Evolutionary conservation across 148 eudicot species (phyloP), one percentile per base, ranked within the genome.

Genomic region (Camellia lanceoleosa): DNA sequence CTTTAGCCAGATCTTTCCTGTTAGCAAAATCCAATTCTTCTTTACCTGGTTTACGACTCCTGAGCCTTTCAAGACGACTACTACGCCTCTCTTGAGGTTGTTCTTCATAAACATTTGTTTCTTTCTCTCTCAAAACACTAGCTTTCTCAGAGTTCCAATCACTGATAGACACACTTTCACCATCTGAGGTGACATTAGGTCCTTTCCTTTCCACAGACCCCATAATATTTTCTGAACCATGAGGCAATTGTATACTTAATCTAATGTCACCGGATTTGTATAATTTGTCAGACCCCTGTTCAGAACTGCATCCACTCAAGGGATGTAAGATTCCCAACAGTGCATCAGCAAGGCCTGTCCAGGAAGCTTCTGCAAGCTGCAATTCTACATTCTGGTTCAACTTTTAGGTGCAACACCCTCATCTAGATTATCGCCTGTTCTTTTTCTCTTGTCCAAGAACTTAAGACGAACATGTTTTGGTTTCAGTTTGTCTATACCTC

Each of bases 21-120:
- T 90, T 83, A 56, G 89, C 76, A 87, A 89, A 86, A 83, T 89
- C 92, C 79, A 88, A 77, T 79, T 94, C 99, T 84, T 94, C 99
- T 86, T 92, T 92, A 49, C 88, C 97, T 76, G 97, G 90, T 86
- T 94, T 96, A 79, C 93, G 90, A 81, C 88, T 94, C 82, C 92
- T 94, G 79, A 92, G 97, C 59, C 92, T 89, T 79, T 86, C 94
- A 82, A 89, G 87, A 81, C 99, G 94, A 69, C 88, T 92, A 82
- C 99, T 96, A 56, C 99, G 87, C 83, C 99, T 92, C 87, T 92
- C 99, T 75, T 88, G 90, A 79, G 88, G 91, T 76, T 91, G 98
- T 79, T 91, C 98, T 72, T 92, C 98, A 79, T 75, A 79, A 55
- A 67, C 60, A 80, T 71, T 83, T 67, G 80, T 78, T 77, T 90